Evolutionary conservation across 352 stramenopile genomes (phyloP), one percentile per base, ranked within the genome.

Genomic region (Chrysophaeum taylorii): DNA sequence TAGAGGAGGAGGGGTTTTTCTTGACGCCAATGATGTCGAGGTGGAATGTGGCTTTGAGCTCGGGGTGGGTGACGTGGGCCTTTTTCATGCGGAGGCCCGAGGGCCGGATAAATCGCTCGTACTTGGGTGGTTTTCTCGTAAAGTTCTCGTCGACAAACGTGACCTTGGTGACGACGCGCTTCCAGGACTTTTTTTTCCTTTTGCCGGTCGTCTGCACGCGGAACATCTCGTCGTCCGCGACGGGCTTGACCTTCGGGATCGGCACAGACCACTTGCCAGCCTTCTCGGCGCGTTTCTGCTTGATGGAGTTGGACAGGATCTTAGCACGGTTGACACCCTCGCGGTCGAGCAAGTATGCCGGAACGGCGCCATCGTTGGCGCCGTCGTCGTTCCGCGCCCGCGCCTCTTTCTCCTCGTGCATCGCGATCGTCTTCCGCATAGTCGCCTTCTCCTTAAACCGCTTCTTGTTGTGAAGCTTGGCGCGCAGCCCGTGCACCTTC

Each of bases 221-320:
- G 82, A 99, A 99, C 94, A 99, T 98, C 83, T 99, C 96, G 78
- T 98, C 94, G 84, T 99, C 96, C n/a, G 95, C 94, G 72, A 99
- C 96, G 4, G 96, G 94, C 81, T 91, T 92, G 31, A 96, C 89
- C 84, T 98, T 99, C 38, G 95, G 95, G 76, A 99, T 96, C 25
- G 95, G 95, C 50, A 99, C 96, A 73, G 97, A 92, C 96, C 96
- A 99, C 82, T 99, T 99, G 68, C 96, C 96, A 25, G 96, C 96
- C 84, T 99, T 99, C 85, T 99, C 96, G 82, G 98, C 99, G 72
- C 96, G 86, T 82, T 99, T 99, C 86, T 99, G 96, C 82, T 99
- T 99, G 29, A 99, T 93, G 36, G 95, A 98, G 84, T 99, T 99
- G 81, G 87, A 97, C 70, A 99, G 83, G 66, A 99, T 94, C 81